These are phyloP conservation scores for Boletus fagicola DNA, from an alignment of 768 basidiomycete species.

Conservation along the genomic window DNA sequence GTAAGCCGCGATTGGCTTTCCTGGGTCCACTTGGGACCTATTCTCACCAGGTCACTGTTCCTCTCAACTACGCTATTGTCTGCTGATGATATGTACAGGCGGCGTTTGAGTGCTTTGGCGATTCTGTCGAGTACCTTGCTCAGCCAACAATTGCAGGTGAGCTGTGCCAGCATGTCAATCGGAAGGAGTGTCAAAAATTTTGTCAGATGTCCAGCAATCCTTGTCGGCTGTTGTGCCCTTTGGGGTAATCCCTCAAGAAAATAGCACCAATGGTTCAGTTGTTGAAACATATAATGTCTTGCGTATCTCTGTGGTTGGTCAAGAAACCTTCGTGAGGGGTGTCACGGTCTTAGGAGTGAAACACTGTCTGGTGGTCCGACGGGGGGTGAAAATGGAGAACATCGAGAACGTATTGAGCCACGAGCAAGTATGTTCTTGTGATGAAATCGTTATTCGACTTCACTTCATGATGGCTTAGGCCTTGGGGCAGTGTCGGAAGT, in stretches of 20 bases:
- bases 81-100: slow-evolving; percentile 39
- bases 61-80: neutral
- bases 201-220: slow-evolving; percentile 56
- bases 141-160: slow-evolving; percentile 41
- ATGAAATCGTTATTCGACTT: neutral
- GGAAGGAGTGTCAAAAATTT: neutral
- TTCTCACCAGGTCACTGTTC: slow-evolving; percentile 53
- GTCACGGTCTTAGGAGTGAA: slow-evolving; percentile 58
- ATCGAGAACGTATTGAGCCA: slow-evolving; percentile 69
- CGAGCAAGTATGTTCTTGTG: slow-evolving; percentile 57
- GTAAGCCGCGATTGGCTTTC: slow-evolving; percentile 46
- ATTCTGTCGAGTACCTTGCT: slow-evolving; percentile 43
- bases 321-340: slow-evolving; percentile 54
- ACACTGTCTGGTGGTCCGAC: slow-evolving; percentile 66
- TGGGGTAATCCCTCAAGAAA: slow-evolving; percentile 80
- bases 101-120: slow-evolving; percentile 46
- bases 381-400: slow-evolving; percentile 53
- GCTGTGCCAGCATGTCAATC: slow-evolving; percentile 4
- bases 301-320: slow-evolving; percentile 40
- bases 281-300: slow-evolving; percentile 71
- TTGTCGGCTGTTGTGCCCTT: slow-evolving; percentile 44
- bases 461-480: slow-evolving; percentile 46
- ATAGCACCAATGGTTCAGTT: slow-evolving; percentile 71
- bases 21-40: slow-evolving; percentile 73
- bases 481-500: slow-evolving; percentile 72